Conservation (phyloP, 2,329 filamentous ascomycete species). For the Onygenales sp. region DNA sequence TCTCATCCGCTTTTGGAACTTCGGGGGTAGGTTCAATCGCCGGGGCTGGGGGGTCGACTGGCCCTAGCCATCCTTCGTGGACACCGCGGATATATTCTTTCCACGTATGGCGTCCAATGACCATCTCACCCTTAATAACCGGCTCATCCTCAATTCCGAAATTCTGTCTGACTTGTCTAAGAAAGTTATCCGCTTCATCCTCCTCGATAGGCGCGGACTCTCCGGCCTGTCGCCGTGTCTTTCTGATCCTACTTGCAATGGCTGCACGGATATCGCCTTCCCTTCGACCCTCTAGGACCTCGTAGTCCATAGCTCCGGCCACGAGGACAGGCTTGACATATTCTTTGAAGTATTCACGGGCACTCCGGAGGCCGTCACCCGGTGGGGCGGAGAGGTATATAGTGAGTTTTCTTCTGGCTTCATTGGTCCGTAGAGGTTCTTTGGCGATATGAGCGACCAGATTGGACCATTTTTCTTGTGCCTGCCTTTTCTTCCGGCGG, state of each 20-base stretch:
- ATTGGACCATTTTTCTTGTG: conserved; percentile 77
- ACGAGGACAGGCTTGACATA: conserved; percentile 91
- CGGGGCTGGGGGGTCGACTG: conserved; percentile 46
- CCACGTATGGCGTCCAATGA: conserved; percentile 88
- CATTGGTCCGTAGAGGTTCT: conserved; percentile 61
- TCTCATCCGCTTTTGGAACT: conserved; percentile 12
- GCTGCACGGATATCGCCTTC: conserved; percentile 88
- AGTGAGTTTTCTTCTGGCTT: conserved; percentile 74
- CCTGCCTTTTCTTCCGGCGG: conserved; percentile 75
- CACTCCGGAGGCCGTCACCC: conserved; percentile 69
- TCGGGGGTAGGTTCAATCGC: conserved; percentile 15
- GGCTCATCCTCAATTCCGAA: conserved; percentile 62
- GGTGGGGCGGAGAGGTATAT: conserved; percentile 81
- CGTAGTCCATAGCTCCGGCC: conserved; percentile 86
- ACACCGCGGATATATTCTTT: conserved; percentile 92
- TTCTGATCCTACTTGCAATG: conserved; percentile 75
- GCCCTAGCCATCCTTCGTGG: conserved; percentile 94
- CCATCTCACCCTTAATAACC: conserved; percentile 71
- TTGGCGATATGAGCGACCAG: conserved; percentile 75
- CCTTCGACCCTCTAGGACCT: conserved; percentile 82
- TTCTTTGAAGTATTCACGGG: conserved; percentile 92
- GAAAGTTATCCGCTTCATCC: conserved; percentile 46
- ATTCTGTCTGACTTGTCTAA: conserved; percentile 55
- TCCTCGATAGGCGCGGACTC: conserved; percentile 40
- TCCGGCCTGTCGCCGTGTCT: conserved; percentile 50